Conservation (phyloP, 2,329 filamentous ascomycete species). For the Domatiomyces catenatus region DNA sequence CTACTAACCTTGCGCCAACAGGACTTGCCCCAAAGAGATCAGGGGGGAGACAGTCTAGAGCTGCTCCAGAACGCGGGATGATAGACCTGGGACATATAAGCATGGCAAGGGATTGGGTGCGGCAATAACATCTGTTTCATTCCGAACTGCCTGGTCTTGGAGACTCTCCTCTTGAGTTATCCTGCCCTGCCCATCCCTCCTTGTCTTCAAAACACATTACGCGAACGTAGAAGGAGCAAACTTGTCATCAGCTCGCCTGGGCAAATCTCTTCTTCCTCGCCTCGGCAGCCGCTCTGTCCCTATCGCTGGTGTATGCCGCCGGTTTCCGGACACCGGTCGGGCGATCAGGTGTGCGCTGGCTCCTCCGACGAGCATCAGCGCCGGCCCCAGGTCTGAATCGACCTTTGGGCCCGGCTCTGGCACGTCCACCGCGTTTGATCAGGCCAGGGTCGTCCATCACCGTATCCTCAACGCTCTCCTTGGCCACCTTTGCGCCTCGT, state of each 20-base stretch:
- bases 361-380: conserved; percentile 11
- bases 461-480: conserved; percentile 20
- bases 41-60: no score
- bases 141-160: not conserved
- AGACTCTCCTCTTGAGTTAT: not conserved
- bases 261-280: conserved; percentile 34
- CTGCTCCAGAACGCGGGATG: no score
- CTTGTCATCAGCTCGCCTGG: conserved; percentile 2
- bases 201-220: not conserved
- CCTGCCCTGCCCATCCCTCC: not conserved
- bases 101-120: no score
- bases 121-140: not conserved
- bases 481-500: conserved; percentile 16
- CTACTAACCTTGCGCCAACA: no score
- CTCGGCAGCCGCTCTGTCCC: conserved; percentile 30
- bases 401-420: conserved; percentile 14
- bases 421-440: conserved; percentile 25
- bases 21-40: no score
- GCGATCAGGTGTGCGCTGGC: conserved; percentile 14
- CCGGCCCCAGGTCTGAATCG: conserved; percentile 9
- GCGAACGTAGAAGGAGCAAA: not conserved
- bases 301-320: conserved; percentile 22
- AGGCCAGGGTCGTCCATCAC: conserved; percentile 24
- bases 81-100: no score
- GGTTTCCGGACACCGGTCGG: conserved; percentile 17